Conservation (phyloP, 768 basidiomycete species). For the Candolleomyces aberdarensis region DNA sequence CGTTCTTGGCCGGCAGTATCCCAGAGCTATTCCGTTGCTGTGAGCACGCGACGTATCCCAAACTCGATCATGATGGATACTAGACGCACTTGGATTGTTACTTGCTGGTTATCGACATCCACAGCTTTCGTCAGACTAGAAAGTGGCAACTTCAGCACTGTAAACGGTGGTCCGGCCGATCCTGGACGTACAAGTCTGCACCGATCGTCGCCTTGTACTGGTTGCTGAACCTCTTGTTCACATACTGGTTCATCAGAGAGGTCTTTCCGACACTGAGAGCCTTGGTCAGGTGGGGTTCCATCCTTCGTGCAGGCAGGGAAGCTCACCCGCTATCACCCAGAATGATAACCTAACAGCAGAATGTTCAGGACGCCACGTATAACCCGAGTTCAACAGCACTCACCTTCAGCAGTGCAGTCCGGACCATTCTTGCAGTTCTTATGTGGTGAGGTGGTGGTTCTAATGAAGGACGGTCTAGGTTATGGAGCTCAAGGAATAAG, state of each 20-base stretch:
- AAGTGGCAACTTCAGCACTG: conserved; percentile 8
- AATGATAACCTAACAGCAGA: conserved; percentile 81
- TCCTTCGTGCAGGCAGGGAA: conserved; percentile 1
- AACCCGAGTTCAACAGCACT: neutral
- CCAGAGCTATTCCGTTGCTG: conserved; percentile 66
- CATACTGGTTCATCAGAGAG: conserved; percentile 99
- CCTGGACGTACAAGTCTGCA: conserved; percentile 79
- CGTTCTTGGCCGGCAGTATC: conserved; percentile 99
- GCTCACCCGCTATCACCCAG: conserved; percentile 93
- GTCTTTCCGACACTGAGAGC: conserved; percentile 92
- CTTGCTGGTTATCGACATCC: conserved; percentile 95
- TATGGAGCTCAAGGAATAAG: neutral
- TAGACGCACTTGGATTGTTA: conserved; percentile 89
- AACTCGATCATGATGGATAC: too few relatives aligned
- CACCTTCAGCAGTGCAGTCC: conserved; percentile 7
- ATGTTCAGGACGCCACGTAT: neutral
- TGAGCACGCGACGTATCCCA: too few relatives aligned
- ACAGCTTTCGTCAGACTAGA: conserved; percentile 93
- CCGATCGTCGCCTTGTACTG: conserved; percentile 99
- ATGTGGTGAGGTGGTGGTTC: neutral
- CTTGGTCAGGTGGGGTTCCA: conserved; percentile 13
- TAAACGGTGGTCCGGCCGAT: conserved; percentile 6
- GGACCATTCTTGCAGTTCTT: neutral
- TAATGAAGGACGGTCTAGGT: neutral
- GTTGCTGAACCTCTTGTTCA: conserved; percentile 98